Evolutionary conservation across 495 filamentous ascomycete genomes (phyloP).

Genomic region (Penicillium goetzii): DNA sequence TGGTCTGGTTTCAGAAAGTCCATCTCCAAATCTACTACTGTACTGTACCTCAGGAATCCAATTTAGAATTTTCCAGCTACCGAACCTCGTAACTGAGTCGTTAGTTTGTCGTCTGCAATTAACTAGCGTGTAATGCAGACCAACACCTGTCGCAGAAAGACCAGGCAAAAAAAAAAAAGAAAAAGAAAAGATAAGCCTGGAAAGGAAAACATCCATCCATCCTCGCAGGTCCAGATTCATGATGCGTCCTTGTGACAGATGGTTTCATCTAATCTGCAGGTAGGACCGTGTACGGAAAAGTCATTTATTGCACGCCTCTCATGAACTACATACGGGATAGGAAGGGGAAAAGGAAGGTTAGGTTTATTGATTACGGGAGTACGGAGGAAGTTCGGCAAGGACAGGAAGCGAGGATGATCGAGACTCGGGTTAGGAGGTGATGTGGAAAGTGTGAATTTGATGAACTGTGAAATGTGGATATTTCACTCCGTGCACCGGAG

Average conservation of each 20-base stretch:
- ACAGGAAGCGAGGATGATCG: background rate
- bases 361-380: background rate
- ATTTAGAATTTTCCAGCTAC: background rate
- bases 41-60: background rate
- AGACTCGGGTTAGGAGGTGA: background rate
- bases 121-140: background rate
- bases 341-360: background rate
- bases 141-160: background rate
- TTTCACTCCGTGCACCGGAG: background rate
- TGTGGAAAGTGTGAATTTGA: slow-evolving; percentile 2
- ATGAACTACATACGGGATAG: background rate
- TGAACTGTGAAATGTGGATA: slow-evolving; percentile 2
- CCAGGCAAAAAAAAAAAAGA: background rate
- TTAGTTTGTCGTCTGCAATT: background rate
- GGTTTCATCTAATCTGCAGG: slow-evolving; percentile 10
- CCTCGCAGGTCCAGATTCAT: slow-evolving; percentile 16
- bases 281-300: slow-evolving; percentile 13
- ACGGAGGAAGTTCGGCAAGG: background rate
- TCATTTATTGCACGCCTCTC: slow-evolving; percentile 1
- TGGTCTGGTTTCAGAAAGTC: background rate
- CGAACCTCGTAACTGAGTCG: background rate
- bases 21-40: background rate
- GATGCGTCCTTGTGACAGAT: slow-evolving; percentile 27
- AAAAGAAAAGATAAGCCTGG: background rate
- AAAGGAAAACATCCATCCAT: slow-evolving; percentile 9